Conservation (phyloP, 164 flowering plant species). For the Akebia trifoliata region DNA sequence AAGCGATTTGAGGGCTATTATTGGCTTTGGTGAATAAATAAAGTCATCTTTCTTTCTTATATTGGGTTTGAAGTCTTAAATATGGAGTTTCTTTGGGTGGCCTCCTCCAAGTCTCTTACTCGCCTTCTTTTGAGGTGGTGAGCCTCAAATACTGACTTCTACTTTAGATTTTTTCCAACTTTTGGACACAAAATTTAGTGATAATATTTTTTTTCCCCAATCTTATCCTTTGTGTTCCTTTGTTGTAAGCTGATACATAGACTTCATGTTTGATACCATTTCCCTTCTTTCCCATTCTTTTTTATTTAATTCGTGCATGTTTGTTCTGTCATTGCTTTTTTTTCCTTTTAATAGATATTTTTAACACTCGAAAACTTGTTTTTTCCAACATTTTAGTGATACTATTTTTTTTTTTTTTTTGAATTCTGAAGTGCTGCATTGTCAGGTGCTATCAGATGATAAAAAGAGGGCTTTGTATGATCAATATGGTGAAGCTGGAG, state of each 20-base stretch:
- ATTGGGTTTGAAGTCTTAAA: neutral
- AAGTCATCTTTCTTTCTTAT: neutral
- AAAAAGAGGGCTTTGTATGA: slow-evolving; percentile 90
- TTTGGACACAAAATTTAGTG: too few species aligned
- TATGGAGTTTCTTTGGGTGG: neutral
- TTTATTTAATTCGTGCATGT: too few species aligned
- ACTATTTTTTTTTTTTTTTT: slow-evolving; percentile 23
- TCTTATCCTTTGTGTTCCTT: too few species aligned
- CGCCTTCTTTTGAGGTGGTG: too few species aligned
- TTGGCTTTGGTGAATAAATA: neutral
- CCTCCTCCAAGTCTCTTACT: neutral
- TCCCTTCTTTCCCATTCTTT: too few species aligned
- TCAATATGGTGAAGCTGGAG: slow-evolving; percentile 98
- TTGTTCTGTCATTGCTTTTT: too few species aligned
- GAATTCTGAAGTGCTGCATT: slow-evolving; percentile 45
- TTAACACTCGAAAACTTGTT: neutral
- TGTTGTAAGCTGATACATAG: too few species aligned
- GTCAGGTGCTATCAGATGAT: slow-evolving; percentile 99
- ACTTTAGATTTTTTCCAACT: too few species aligned
- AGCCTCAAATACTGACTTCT: too few species aligned
- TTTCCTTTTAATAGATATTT: neutral
- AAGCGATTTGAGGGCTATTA: too few species aligned
- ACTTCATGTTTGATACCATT: too few species aligned
- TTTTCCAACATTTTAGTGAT: slow-evolving; percentile 2
- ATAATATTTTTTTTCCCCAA: too few species aligned